Percentiles rank a stretch among this genome's conserved stretches.
These are phyloP conservation scores for Rhytidiadelphus loreus DNA, from an alignment of 225 moss, liverwort and hornwort genomes.

Conservation along the genomic window DNA sequence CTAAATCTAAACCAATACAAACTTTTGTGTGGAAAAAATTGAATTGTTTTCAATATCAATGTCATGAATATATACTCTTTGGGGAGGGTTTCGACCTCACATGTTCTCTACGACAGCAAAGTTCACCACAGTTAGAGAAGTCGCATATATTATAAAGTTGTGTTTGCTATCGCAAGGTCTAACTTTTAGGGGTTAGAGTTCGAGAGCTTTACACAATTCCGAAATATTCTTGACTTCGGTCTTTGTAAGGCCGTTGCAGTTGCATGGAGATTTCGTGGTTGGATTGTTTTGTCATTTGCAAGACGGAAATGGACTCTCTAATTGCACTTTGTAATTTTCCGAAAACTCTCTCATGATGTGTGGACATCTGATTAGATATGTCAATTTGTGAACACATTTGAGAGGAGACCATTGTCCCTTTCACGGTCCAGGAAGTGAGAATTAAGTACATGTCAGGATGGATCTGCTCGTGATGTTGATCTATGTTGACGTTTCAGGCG, in stretches of 20 bases:
- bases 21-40: background rate
- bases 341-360: background rate
- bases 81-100: background rate
- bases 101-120: background rate
- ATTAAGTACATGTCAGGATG: background rate
- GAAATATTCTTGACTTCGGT: background rate
- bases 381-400: background rate
- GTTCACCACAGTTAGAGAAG: background rate
- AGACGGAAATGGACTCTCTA: background rate
- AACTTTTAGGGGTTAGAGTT: background rate
- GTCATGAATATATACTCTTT: background rate
- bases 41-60: background rate
- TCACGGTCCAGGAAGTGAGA: background rate
- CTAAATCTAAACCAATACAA: background rate
- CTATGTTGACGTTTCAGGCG: conserved; percentile 3
- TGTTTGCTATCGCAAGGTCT: background rate
- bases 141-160: too few relatives aligned
- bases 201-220: background rate
- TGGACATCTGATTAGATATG: background rate
- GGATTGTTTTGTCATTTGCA: background rate
- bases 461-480: background rate
- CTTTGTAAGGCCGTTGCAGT: background rate
- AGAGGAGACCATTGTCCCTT: background rate
- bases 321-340: background rate
- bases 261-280: background rate